These are phyloP conservation scores for Apiospora arundinis DNA, from an alignment of 2,329 filamentous ascomycete species.

Conservation along the genomic window DNA sequence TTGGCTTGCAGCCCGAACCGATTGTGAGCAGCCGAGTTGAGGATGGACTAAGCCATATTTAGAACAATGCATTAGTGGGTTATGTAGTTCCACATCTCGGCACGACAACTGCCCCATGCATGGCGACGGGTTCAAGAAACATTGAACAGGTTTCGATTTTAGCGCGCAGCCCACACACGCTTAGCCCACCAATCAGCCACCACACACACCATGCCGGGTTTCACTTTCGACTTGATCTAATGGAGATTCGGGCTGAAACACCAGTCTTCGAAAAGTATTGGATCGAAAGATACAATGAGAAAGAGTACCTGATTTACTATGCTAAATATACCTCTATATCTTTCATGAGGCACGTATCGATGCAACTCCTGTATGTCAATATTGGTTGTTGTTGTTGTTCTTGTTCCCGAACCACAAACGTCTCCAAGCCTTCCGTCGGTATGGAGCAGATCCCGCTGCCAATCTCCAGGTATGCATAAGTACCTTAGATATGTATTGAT, in stretches of 20 bases:
- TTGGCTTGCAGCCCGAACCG: background rate
- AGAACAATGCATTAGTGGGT: conserved; percentile 28
- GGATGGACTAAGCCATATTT: conserved; percentile 14
- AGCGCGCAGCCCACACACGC: conserved; percentile 27
- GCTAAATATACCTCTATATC: too few relatives aligned
- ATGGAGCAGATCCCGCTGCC: background rate
- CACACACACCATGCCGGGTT: conserved; percentile 27
- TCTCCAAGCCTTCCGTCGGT: background rate
- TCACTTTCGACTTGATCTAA: conserved; percentile 13
- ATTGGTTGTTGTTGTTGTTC: too few relatives aligned
- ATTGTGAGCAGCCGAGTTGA: background rate
- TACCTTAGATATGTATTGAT: too few relatives aligned
- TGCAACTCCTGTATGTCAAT: background rate
- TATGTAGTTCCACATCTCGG: conserved; percentile 24
- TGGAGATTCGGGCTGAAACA: conserved; percentile 30
- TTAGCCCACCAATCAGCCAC: conserved; percentile 30
- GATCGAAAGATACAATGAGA: background rate
- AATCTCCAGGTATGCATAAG: background rate
- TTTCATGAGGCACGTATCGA: background rate
- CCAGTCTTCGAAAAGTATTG: background rate
- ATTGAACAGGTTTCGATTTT: conserved; percentile 24
- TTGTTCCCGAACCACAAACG: background rate
- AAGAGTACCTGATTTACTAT: background rate
- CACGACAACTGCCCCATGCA: conserved; percentile 24
- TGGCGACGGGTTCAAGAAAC: conserved; percentile 11